Evolutionary conservation across 768 basidiomycete species (phyloP).

Genomic region (Hemileccinum rubropunctum): DNA sequence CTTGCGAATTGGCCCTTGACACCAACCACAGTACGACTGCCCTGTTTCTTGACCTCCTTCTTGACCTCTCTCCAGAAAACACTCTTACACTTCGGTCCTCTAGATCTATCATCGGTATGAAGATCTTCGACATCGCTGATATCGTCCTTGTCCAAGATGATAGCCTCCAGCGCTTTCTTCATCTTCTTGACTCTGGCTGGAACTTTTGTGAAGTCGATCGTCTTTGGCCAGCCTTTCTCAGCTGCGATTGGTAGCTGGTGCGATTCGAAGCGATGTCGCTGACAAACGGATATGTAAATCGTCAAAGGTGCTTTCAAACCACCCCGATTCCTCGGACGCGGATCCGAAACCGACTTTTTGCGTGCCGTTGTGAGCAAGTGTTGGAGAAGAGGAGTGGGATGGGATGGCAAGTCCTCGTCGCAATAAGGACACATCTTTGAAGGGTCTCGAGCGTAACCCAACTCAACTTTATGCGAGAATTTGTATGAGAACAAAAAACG

Average conservation of each 20-base stretch:
- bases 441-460: slow-evolving; percentile 56
- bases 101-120: neutral
- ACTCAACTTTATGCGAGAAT: slow-evolving; percentile 41
- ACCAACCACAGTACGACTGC: slow-evolving; percentile 62
- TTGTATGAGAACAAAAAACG: neutral
- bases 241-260: slow-evolving; percentile 71
- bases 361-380: slow-evolving; percentile 50
- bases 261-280: slow-evolving; percentile 76
- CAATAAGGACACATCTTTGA: slow-evolving; percentile 77
- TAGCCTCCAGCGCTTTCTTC: slow-evolving; percentile 41
- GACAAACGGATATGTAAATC: slow-evolving; percentile 66
- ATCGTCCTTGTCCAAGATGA: slow-evolving; percentile 48
- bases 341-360: slow-evolving; percentile 55
- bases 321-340: slow-evolving; percentile 65
- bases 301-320: slow-evolving; percentile 54
- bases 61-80: slow-evolving; percentile 70
- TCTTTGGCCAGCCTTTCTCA: slow-evolving; percentile 71
- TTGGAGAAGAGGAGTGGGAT: slow-evolving; percentile 58
- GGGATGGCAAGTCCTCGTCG: slow-evolving; percentile 62
- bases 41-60: slow-evolving; percentile 60
- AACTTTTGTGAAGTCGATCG: slow-evolving; percentile 61
- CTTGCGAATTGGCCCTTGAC: slow-evolving; percentile 72
- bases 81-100: slow-evolving; percentile 39
- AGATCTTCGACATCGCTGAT: slow-evolving; percentile 20
- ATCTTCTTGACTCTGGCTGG: slow-evolving; percentile 52